Base-by-base conservation (phyloP, 768 basidiomycete genomes). In the Pulveroboletus ravenelii region DNA sequence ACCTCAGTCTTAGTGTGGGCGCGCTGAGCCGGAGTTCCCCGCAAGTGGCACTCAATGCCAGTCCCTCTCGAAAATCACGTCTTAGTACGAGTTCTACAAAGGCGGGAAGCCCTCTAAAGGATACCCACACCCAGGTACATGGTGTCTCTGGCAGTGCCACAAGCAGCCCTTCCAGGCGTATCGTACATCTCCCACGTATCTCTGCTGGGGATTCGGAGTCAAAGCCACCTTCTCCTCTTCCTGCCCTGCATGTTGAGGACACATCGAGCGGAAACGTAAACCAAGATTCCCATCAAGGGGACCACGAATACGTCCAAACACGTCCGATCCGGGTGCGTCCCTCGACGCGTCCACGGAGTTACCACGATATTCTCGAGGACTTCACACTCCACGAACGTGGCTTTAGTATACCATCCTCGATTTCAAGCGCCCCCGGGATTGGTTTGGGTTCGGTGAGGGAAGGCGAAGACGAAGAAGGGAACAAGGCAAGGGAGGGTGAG, bases 321-420 rank as follows among this genome's bases (percentile, higher is more conserved):
- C 58, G 61, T 44, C 62, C 63, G 0, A 61, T 70, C 10, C 58
- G 67, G 14, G 58, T 73, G 14, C 66, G 74, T 17, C 54, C 67
- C 45, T 47, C 68, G 1, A 51, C 68, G 17, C 76, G 83, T 8
- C 78, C 84, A 14, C 70, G 78, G 61, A 87, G 85, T 56, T 86
- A 82, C 60, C 73, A 82, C 54, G 80, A 85, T 56, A 78, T 87
- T 46, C 64, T 85, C 46, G 82, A 82, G 40, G 84, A 84, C 53
- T 85, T 87, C 55, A 71, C 72, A 52, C 59, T 70, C 38, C 70
- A 70, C 45, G 69, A 67, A 20, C 55, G 58, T 13, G 63, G 60
- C 12, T 29, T 60, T 1, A 66, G 67, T 17, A 53, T 69, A 25
- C 65, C 61, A 6, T 65, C 65, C 35, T 67, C 67, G 9, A 53